Evolutionary conservation across 1,139 yeast genomes (phyloP).

Genomic region (Lodderomyces theae): DNA sequence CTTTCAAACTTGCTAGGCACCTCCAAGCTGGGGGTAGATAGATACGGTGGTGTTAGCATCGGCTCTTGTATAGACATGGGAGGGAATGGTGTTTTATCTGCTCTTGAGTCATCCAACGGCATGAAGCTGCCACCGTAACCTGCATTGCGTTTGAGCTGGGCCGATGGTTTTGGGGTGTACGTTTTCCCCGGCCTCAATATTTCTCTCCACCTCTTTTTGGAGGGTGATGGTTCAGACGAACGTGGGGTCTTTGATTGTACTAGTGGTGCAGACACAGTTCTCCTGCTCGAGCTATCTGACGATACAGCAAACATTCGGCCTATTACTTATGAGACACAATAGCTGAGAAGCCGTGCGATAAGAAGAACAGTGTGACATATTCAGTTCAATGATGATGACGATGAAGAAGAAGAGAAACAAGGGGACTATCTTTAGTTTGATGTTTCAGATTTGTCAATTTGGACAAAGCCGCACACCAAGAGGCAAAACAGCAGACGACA

Average conservation of each 20-base stretch:
- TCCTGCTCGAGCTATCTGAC: not conserved
- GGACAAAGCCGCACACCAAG: conserved; percentile 3
- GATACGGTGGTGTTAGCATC: not conserved
- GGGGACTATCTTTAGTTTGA: too few relatives aligned
- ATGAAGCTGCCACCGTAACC: not conserved
- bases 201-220: conserved; percentile 2
- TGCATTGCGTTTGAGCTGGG: not conserved
- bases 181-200: not conserved
- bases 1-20: not conserved
- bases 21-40: conserved; percentile 1
- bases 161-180: not conserved
- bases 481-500: not conserved
- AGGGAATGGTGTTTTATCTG: not conserved
- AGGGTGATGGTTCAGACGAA: not conserved
- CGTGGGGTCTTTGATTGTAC: not conserved
- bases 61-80: conserved; percentile 2
- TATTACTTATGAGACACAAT: too few relatives aligned
- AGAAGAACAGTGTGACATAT: too few relatives aligned
- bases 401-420: too few relatives aligned
- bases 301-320: not conserved
- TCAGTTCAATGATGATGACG: too few relatives aligned
- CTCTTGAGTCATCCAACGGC: not conserved
- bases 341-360: too few relatives aligned
- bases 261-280: not conserved
- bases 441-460: conserved; percentile 2